Evolutionary conservation across 768 basidiomycete genomes (phyloP), one percentile per base, ranked within the genome.

Genomic region (Gelatoporia subvermispora): DNA sequence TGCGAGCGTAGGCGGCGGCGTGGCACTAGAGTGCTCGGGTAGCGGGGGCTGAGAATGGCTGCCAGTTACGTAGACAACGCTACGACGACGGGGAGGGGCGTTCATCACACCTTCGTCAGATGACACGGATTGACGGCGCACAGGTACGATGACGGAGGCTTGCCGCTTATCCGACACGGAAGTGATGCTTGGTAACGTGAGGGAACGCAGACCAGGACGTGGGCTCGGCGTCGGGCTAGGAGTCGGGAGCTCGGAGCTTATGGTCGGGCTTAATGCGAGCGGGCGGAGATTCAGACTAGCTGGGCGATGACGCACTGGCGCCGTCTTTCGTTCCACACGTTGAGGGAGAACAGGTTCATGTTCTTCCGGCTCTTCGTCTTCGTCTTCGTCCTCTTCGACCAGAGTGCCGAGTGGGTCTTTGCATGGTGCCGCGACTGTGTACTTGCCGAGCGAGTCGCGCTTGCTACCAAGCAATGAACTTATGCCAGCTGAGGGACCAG

Each of bases 351-450:
- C 28, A 31, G 28, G 28, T 13, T 31, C 13, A 5, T n/a, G n/a
- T n/a, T n/a, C n/a, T n/a, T n/a, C n/a, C 9, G 35, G 24, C 24
- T 63, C 60, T 41, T 63, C 85, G 21, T 92, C 90, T 36, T 91
- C 91, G 43, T 93, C 89, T 45, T 92, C 90, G 48, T 93, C 88
- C 60, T 90, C 91, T 59, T 91, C 90, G 25, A 93, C 69, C 23
- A 92, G 73, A 16, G 89, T 91, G 50, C 80, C 78, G 10, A 92
- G 74, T 56, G 84, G 79, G 63, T 91, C 89, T 62, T 88, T 90
- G 44, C 82, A 74, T 10, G 78, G 77, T 1, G 79, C 77, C 2
- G 84, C 74, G 16, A 77, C 56, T 15, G 73, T 70, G 53, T 84
- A 73, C 66, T 85, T 90, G 43, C 76, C 72, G 65, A 90, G 85